These are phyloP conservation scores for Capsicum chinense DNA, from an alignment of 257 asterid genomes.

Conservation along the genomic window DNA sequence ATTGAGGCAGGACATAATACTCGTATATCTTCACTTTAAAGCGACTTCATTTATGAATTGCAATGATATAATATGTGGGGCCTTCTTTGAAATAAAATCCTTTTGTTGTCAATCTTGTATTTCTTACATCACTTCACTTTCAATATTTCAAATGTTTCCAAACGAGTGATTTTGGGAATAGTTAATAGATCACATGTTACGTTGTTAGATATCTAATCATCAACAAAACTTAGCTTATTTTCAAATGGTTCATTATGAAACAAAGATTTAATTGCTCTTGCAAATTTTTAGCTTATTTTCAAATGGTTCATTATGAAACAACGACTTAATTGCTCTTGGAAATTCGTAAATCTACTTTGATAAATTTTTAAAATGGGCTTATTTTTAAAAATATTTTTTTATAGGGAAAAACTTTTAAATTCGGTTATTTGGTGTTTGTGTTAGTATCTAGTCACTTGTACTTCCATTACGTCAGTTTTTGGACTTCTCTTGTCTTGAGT, in stretches of 20 bases:
- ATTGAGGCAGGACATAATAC: slow-evolving; percentile 43
- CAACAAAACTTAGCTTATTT: slow-evolving; percentile 35
- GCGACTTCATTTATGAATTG: slow-evolving; percentile 49
- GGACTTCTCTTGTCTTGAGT: too few species aligned
- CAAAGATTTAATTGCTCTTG: background rate
- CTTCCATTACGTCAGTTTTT: too few species aligned
- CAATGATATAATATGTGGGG: slow-evolving; percentile 50
- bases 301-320: slow-evolving; percentile 28
- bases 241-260: slow-evolving; percentile 31
- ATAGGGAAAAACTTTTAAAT: too few species aligned
- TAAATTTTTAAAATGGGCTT: background rate
- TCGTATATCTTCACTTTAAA: slow-evolving; percentile 42
- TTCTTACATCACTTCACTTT: background rate
- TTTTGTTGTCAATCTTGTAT: slow-evolving; percentile 3
- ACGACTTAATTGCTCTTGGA: background rate
- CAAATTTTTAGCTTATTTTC: slow-evolving; percentile 26
- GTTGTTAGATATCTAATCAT: slow-evolving; percentile 38
- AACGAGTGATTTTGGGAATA: slow-evolving; percentile 37
- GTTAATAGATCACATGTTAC: slow-evolving; percentile 31
- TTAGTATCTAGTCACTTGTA: too few species aligned
- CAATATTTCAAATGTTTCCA: slow-evolving; percentile 24
- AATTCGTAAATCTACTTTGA: background rate
- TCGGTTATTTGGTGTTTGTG: too few species aligned
- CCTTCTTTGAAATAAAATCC: slow-evolving; percentile 33
- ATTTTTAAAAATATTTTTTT: background rate